Evolutionary conservation across 192 early-diverging fungal species (phyloP), one percentile per base, ranked within the genome.

Genomic region (Endogone sp.): DNA sequence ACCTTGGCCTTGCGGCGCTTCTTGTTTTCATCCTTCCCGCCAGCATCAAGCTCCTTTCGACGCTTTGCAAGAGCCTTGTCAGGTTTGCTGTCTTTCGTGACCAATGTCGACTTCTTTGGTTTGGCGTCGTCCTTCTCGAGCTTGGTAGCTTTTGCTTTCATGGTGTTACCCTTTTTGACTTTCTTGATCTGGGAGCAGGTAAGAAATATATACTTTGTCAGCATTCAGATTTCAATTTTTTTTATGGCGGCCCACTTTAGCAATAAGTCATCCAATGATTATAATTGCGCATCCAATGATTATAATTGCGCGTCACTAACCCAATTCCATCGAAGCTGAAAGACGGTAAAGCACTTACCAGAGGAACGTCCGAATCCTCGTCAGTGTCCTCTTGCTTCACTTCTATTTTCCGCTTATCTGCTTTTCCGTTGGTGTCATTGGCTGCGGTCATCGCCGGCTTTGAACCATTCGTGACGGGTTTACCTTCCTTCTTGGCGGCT

Each of bases 311-410:
- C n/a, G n/a, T n/a, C n/a, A n/a, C n/a, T n/a, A n/a, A n/a, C n/a
- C n/a, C n/a, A n/a, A n/a, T n/a, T n/a, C n/a, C n/a, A n/a, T n/a
- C n/a, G n/a, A n/a, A n/a, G n/a, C n/a, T n/a, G n/a, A n/a, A n/a
- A n/a, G n/a, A n/a, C n/a, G 37, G 25, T 60, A 37, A 22, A 62
- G 4, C 28, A 66, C 69, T 75, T 67, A 82, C 80, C 68, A 82
- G 49, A 44, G 80, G 80, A 3, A 65, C 71, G 59, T 81, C 76
- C 27, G 73, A 74, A 29, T 81, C 80, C 27, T 63, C 61, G 29
- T 66, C 68, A 2, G 67, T 67, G 13, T 63, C 70, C 37, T 82
- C 76, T 21, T 78, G 70, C 71, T 81, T 81, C 66, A 66, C 37
- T 16, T 49, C 37, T 49, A 11, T 49, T 16, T 49, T 49, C 72